Evolutionary conservation across 78 protist genomes (phyloP).

Genomic region (Dictyostelium brefeldianum): DNA sequence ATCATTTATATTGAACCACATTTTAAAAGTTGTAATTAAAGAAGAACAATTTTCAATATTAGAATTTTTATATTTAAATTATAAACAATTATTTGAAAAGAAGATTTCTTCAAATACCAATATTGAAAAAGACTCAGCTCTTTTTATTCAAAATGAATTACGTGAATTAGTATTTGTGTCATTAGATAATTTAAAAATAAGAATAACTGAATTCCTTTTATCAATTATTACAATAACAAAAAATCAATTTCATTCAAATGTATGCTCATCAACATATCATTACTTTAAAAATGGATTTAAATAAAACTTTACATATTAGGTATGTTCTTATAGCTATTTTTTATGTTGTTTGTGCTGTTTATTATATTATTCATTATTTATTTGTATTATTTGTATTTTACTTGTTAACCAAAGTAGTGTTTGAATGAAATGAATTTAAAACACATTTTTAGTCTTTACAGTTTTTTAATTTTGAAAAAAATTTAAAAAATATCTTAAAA

Average conservation of each 20-base stretch:
- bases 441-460: no score
- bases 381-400: no score
- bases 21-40: neutral
- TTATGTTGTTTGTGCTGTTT: no score
- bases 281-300: neutral
- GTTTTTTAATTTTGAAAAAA: no score
- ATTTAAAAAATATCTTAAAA: no score
- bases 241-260: neutral
- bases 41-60: neutral
- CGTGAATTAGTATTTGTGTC: neutral
- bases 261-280: neutral
- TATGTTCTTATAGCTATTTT: no score
- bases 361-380: no score
- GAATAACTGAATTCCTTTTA: neutral
- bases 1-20: neutral
- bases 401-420: no score
- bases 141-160: neutral
- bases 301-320: no score
- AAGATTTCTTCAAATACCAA: neutral
- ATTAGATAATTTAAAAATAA: neutral
- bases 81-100: neutral
- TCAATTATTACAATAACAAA: slow-evolving; percentile 1
- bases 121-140: neutral
- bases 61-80: neutral
- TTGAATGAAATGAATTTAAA: no score